A percentile compares a stretch with the other conserved stretches of the same genome.
Conservation (phyloP, 148 eudicot species). For the Arctostaphylos glauca region DNA sequence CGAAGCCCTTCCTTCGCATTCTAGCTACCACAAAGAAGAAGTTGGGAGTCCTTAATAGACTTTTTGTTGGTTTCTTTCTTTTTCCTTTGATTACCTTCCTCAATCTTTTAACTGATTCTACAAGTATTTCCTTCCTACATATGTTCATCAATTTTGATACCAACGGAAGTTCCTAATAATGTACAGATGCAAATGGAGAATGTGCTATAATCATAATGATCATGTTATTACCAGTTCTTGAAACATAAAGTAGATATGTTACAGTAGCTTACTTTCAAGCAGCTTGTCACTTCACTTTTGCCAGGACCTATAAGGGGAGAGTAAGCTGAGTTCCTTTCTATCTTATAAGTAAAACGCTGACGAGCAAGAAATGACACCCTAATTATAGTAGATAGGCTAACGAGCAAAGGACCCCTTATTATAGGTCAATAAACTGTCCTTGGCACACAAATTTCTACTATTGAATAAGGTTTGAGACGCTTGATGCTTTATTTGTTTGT, state of each 20-base stretch:
- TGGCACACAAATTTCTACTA: not conserved
- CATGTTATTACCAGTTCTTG: not conserved
- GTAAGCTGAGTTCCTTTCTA: no score
- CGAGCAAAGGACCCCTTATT: no score
- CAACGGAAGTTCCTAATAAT: not conserved
- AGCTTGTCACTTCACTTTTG: not conserved
- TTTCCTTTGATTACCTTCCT: not conserved
- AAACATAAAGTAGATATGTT: not conserved
- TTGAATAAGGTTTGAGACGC: not conserved
- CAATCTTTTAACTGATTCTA: not conserved
- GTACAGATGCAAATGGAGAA: not conserved
- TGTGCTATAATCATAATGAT: not conserved
- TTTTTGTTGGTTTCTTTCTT: not conserved
- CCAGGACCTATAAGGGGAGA: not conserved
- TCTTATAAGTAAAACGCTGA: no score
- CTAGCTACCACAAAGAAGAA: no score
- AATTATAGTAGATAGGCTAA: no score
- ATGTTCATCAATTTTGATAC: not conserved
- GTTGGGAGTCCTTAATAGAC: no score
- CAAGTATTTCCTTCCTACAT: not conserved
- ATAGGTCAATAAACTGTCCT: not conserved
- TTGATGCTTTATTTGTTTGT: not conserved
- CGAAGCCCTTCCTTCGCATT: no score
- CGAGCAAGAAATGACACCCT: no score
- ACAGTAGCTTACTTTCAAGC: not conserved